phyloP scores from a whole-genome alignment of 2,329 filamentous ascomycete genomes.

The Stachybotrys echinatus region DNA sequence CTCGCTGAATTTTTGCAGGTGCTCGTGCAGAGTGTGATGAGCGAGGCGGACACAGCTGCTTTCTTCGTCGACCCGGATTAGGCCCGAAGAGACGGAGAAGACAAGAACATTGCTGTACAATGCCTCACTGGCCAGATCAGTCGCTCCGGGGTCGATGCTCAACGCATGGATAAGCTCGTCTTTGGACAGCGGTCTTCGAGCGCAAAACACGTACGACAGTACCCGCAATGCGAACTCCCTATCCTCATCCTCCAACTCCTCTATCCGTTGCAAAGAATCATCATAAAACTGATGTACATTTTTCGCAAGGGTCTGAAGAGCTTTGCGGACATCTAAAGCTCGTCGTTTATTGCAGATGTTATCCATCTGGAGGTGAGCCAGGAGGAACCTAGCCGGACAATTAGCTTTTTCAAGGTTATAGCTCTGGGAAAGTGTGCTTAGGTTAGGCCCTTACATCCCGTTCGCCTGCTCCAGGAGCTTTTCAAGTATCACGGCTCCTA shows the following conservation, averaged over 20 bases:
- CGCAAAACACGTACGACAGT: slow-evolving; percentile 6
- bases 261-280: slow-evolving; percentile 5
- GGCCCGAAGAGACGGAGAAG: slow-evolving; percentile 5
- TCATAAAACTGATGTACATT: slow-evolving; percentile 8
- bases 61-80: slow-evolving; percentile 6
- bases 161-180: slow-evolving; percentile 9
- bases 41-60: slow-evolving; percentile 3
- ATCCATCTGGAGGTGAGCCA: slow-evolving; percentile 6
- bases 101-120: slow-evolving; percentile 3
- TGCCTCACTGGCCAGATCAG: slow-evolving; percentile 5
- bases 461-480: slow-evolving; percentile 4
- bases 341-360: slow-evolving; percentile 6
- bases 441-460: slow-evolving; percentile 5
- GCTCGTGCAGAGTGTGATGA: slow-evolving; percentile 7
- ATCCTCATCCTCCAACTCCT: slow-evolving; percentile 4
- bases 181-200: slow-evolving; percentile 5
- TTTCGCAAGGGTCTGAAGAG: slow-evolving; percentile 3
- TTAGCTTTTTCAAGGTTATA: not conserved
- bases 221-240: slow-evolving; percentile 3
- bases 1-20: slow-evolving; percentile 3
- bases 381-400: slow-evolving; percentile 4
- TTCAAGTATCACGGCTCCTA: slow-evolving; percentile 1
- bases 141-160: slow-evolving; percentile 5
- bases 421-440: not conserved
- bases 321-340: slow-evolving; percentile 4